Evolutionary conservation across 2,329 filamentous ascomycete genomes (phyloP), one percentile per base, ranked within the genome.

Genomic region (Onygenales sp.): DNA sequence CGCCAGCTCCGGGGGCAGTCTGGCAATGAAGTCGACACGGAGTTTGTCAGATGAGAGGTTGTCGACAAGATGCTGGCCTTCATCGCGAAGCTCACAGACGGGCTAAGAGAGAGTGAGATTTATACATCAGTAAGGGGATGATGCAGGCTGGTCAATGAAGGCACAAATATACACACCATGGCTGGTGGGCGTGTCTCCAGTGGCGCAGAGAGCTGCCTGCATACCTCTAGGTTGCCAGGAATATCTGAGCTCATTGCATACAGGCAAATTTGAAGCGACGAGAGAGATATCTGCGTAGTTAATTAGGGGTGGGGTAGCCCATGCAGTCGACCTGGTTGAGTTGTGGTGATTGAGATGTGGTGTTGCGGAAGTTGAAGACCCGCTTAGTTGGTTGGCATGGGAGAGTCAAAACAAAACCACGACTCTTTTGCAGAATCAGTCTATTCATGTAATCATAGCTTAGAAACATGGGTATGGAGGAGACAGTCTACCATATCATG

Each of bases 31-130:
- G 55, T 71, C 69, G 37, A 57, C 60, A 32, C 65, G 57, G 27
- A 70, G 63, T 14, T 52, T 54, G 11, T 51, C 14, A 36, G 60
- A 55, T 4, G 63, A 51, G 36, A 56, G 58, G 13, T 52, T 39
- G 52, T 61, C 59, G 10, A 68, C 52, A 44, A 65, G 61, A 14
- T 67, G 64, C 62, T 65, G 66, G 57, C 70, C 69, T 44, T 64
- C 33, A 3, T 56, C 51, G 9, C 37, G 45, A 33, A 71, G 54
- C 31, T 62, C 57, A 42, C 63, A 56, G 34, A 70, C 42, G 31
- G 70, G 57, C 6, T 54, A 31, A 27, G 40, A 17, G 37, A 40
- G 6, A 13, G 43, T 34, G 13, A 42, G 6, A 37, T 17, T 9
- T 21, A 27, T 40, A 14, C 11, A 11, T 40, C 14, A 11, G 37